Percentiles rank a stretch among this genome's conserved stretches.
Conservation (phyloP, 495 filamentous ascomycete genomes). For the Cercophora newfieldiana region DNA sequence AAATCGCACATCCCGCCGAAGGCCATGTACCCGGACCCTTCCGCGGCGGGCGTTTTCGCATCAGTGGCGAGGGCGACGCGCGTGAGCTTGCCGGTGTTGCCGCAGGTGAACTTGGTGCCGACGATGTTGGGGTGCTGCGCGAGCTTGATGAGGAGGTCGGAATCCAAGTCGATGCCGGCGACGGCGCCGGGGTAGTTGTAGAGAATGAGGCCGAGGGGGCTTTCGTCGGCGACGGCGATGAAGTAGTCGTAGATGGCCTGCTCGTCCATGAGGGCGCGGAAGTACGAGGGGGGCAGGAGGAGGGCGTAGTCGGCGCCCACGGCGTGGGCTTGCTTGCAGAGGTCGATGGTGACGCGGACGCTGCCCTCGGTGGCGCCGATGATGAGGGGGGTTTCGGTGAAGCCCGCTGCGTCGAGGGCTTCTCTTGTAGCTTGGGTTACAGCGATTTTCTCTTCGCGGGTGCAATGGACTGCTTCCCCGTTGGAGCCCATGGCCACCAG, state of each 20-base stretch:
- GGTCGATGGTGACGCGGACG: slow-evolving; percentile 72
- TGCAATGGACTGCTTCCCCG: slow-evolving; percentile 83
- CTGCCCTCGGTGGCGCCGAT: slow-evolving; percentile 77
- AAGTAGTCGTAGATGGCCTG: slow-evolving; percentile 76
- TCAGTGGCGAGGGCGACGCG: slow-evolving; percentile 76
- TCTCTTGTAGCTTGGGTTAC: slow-evolving; percentile 79
- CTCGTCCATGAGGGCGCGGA: slow-evolving; percentile 76
- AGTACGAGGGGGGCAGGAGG: slow-evolving; percentile 80
- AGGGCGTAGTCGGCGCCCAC: slow-evolving; percentile 79
- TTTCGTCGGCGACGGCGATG: slow-evolving; percentile 69
- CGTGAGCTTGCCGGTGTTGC: slow-evolving; percentile 85
- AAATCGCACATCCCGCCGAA: slow-evolving; percentile 91
- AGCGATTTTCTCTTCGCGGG: slow-evolving; percentile 68
- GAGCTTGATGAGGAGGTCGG: slow-evolving; percentile 78
- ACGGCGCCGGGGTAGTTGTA: slow-evolving; percentile 94
- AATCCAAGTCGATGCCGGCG: slow-evolving; percentile 90
- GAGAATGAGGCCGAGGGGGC: slow-evolving; percentile 75
- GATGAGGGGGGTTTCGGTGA: slow-evolving; percentile 73
- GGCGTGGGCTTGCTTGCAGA: slow-evolving; percentile 65
- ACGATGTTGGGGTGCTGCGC: slow-evolving; percentile 81
- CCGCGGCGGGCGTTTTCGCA: slow-evolving; percentile 65
- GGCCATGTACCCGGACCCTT: slow-evolving; percentile 75
- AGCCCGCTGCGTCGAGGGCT: slow-evolving; percentile 79
- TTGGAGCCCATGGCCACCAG: slow-evolving; percentile 90
- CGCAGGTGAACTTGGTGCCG: slow-evolving; percentile 90